Evolutionary conservation across 768 basidiomycete species (phyloP).

Genomic region (Boletus rufocinnamomeus): DNA sequence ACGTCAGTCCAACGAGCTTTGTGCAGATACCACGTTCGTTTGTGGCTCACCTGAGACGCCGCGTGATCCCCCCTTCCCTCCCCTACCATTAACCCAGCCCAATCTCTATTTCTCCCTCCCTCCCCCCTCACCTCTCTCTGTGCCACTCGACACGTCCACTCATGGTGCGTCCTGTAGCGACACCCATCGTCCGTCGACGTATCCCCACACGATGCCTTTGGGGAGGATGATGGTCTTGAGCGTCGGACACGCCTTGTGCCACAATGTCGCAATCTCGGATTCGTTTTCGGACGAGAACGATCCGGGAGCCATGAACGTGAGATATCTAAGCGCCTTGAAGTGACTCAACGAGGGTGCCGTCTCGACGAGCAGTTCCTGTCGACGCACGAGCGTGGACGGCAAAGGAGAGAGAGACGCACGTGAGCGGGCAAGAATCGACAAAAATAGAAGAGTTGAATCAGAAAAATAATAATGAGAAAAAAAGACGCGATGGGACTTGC

Average conservation of each 20-base stretch:
- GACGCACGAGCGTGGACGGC: too few species aligned
- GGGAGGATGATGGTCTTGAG: slow-evolving; percentile 66
- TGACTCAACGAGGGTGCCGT: slow-evolving; percentile 40
- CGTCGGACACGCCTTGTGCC: slow-evolving; percentile 61
- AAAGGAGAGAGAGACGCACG: not conserved
- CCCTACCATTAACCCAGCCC: not conserved
- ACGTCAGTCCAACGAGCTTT: not conserved
- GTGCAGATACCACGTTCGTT: too few species aligned
- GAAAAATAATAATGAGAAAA: too few species aligned
- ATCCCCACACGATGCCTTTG: slow-evolving; percentile 62
- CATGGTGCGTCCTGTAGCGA: slow-evolving; percentile 23
- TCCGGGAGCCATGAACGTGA: slow-evolving; percentile 60
- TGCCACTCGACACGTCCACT: not conserved
- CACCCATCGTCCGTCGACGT: slow-evolving; percentile 27
- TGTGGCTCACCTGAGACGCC: not conserved
- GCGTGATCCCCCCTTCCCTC: too few species aligned
- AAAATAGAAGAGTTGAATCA: not conserved
- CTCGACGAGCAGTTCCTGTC: slow-evolving; percentile 45
- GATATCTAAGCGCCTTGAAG: slow-evolving; percentile 49
- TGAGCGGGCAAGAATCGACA: not conserved
- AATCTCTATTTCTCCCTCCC: not conserved
- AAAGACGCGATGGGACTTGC: slow-evolving; percentile 36
- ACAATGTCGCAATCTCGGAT: slow-evolving; percentile 50
- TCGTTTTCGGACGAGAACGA: slow-evolving; percentile 39
- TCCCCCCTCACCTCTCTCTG: too few species aligned